Percentiles rank a stretch among this genome's conserved stretches.
Conservation (phyloP, 371 early-diverging fungal species). For the Batkoa obscura region DNA sequence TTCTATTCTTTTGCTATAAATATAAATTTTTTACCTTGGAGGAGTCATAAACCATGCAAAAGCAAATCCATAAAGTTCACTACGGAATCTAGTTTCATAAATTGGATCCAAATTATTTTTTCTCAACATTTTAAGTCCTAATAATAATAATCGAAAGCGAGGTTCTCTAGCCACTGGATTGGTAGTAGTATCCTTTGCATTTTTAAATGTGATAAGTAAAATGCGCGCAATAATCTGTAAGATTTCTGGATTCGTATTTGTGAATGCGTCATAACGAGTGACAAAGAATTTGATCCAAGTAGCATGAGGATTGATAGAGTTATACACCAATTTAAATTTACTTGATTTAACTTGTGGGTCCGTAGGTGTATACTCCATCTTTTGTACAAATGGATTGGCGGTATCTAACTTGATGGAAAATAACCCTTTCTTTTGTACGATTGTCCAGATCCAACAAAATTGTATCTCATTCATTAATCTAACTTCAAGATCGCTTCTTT, state of each 20-base stretch:
- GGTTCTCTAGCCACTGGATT: constrained; percentile 56
- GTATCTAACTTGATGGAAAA: constrained; percentile 37
- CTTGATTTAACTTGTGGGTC: constrained; percentile 48
- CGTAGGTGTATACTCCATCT: constrained; percentile 82
- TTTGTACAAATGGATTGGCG: constrained; percentile 62
- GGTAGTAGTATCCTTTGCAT: constrained; percentile 18
- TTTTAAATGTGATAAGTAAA: constrained; percentile 42
- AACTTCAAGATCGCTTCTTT: constrained; percentile 47
- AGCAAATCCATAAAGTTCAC: constrained; percentile 35
- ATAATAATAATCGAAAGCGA: constrained; percentile 51
- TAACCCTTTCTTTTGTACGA: constrained; percentile 51
- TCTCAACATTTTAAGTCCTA: constrained; percentile 59
- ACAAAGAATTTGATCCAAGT: constrained; percentile 72
- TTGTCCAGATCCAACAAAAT: constrained; percentile 68
- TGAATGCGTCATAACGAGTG: constrained; percentile 61
- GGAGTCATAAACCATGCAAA: constrained; percentile 53
- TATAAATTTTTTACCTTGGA: constrained; percentile 29
- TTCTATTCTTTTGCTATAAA: constrained; percentile 8
- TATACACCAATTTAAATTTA: constrained; percentile 32
- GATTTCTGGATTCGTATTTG: constrained; percentile 48
- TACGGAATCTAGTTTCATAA: constrained; percentile 36
- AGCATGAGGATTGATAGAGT: constrained; percentile 51
- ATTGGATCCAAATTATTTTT: constrained; percentile 43
- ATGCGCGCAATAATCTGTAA: constrained; percentile 53
- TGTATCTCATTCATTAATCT: constrained; percentile 63